phyloP scores from a whole-genome alignment of 805 yeast genomes.

The Saturnispora kantuleensis region DNA sequence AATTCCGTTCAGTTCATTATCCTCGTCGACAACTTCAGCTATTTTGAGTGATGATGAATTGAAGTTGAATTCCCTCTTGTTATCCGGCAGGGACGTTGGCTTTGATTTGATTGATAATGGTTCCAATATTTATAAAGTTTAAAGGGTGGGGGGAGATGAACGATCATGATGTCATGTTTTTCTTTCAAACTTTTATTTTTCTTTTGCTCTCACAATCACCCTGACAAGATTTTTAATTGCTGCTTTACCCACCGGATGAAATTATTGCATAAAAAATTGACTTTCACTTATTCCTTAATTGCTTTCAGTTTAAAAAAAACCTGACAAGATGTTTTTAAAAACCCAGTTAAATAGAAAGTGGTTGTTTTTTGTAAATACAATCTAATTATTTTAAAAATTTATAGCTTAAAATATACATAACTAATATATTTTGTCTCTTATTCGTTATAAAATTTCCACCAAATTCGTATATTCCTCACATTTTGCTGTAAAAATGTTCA shows the following conservation, averaged over 20 bases:
- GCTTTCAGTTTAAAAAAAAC: no score
- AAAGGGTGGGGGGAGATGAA: not conserved
- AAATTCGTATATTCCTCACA: no score
- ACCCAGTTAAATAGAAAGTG: no score
- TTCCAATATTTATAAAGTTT: slow-evolving; percentile 28
- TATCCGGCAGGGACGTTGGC: slow-evolving; percentile 48
- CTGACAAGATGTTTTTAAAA: no score
- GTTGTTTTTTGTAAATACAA: no score
- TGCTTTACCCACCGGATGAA: slow-evolving; percentile 1
- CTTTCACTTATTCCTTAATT: no score
- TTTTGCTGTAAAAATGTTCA: no score
- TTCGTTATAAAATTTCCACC: no score
- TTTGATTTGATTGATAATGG: slow-evolving; percentile 40
- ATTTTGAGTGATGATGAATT: slow-evolving; percentile 19
- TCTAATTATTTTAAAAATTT: no score
- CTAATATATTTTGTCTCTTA: no score
- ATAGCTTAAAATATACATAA: no score
- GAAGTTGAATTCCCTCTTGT: slow-evolving; percentile 41
- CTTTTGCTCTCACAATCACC: not conserved
- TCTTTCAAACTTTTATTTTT: not conserved
- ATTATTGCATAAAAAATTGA: no score
- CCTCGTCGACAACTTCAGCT: slow-evolving; percentile 12
- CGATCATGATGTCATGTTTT: not conserved
- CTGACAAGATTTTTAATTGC: slow-evolving; percentile 1
- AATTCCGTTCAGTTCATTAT: slow-evolving; percentile 21